These are phyloP conservation scores for Penicillium taxi DNA, from an alignment of 495 filamentous ascomycete species.

Conservation along the genomic window DNA sequence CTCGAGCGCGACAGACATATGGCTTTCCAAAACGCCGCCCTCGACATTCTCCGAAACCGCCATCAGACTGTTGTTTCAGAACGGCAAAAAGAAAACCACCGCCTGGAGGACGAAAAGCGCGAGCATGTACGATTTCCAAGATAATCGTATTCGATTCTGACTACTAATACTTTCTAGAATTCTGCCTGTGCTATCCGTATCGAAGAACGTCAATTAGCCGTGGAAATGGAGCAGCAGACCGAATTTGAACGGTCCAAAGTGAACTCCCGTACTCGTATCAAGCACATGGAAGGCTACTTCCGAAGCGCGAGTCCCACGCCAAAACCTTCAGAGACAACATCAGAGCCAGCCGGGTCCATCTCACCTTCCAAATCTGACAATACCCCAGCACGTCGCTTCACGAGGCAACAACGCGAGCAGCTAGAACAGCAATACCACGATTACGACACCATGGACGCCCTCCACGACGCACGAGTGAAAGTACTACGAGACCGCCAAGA, in stretches of 20 bases:
- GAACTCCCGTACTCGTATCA: conserved; percentile 60
- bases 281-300: conserved; percentile 75
- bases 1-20: conserved; percentile 53
- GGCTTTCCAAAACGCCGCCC: conserved; percentile 36
- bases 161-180: conserved; percentile 26
- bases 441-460: conserved; percentile 60
- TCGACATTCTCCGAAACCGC: conserved; percentile 24
- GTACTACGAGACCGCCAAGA: conserved; percentile 72
- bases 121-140: conserved; percentile 40
- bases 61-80: conserved; percentile 30
- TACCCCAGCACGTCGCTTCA: conserved; percentile 23
- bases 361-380: conserved; percentile 10
- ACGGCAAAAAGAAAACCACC: conserved; percentile 20
- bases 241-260: conserved; percentile 50
- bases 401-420: conserved; percentile 43
- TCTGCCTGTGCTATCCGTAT: conserved; percentile 46
- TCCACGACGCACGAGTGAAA: conserved; percentile 68
- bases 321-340: conserved; percentile 15
- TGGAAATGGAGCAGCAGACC: conserved; percentile 56
- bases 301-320: conserved; percentile 44
- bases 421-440: conserved; percentile 63
- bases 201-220: conserved; percentile 67
- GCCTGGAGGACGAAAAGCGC: conserved; percentile 43
- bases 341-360: conserved; percentile 19
- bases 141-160: neutral